Evolutionary conservation across 2,329 filamentous ascomycete species (phyloP).

Genomic region (Mycogone perniciosa): DNA sequence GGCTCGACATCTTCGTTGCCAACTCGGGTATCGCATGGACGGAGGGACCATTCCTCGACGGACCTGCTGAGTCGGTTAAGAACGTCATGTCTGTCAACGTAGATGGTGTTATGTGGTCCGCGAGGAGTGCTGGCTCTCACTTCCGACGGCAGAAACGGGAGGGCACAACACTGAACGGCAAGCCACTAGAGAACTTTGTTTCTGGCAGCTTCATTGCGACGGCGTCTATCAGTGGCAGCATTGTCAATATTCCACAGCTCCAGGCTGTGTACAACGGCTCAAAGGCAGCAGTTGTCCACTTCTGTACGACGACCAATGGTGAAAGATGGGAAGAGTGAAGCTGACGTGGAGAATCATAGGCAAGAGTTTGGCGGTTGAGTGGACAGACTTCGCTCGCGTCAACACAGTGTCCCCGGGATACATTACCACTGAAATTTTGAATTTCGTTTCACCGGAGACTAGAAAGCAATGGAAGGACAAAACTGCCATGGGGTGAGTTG

Average conservation of each 20-base stretch:
- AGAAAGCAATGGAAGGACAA: slow-evolving; percentile 71
- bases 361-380: slow-evolving; percentile 68
- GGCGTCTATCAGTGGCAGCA: slow-evolving; percentile 70
- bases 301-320: slow-evolving; percentile 36
- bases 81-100: slow-evolving; percentile 66
- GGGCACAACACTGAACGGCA: slow-evolving; percentile 55
- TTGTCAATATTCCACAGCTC: slow-evolving; percentile 70
- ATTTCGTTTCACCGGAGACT: slow-evolving; percentile 57
- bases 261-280: slow-evolving; percentile 69
- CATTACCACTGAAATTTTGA: slow-evolving; percentile 65
- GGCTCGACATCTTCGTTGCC: slow-evolving; percentile 72
- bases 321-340: neutral
- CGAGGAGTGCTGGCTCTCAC: slow-evolving; percentile 60
- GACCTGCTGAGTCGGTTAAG: slow-evolving; percentile 55
- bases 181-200: slow-evolving; percentile 52
- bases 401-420: slow-evolving; percentile 72
- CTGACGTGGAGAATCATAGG: slow-evolving; percentile 30
- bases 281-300: slow-evolving; percentile 58
- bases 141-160: slow-evolving; percentile 66
- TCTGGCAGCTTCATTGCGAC: slow-evolving; percentile 71
- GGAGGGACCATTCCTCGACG: slow-evolving; percentile 61
- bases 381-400: slow-evolving; percentile 66
- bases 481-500: slow-evolving; percentile 64
- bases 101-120: slow-evolving; percentile 73
- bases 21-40: slow-evolving; percentile 74